phyloP scores from a whole-genome alignment of 139 green algal genomes.

The Diplosphaera chodatii region DNA sequence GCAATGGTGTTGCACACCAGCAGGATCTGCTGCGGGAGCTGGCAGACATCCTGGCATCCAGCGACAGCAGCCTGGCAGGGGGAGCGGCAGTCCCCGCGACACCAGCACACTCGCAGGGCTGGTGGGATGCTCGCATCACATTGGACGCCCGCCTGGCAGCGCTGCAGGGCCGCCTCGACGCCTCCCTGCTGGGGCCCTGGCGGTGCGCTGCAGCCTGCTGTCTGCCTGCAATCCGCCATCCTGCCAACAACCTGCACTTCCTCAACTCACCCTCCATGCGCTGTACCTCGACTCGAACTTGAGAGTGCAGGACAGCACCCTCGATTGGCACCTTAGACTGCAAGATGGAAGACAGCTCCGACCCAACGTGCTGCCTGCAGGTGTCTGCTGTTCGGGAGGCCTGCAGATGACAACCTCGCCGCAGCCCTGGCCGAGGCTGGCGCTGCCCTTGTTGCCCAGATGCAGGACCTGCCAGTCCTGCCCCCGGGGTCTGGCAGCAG shows the following conservation, averaged over 20 bases:
- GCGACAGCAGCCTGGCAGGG: slow-evolving; percentile 17
- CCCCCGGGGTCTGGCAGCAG: neutral
- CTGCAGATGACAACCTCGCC: neutral
- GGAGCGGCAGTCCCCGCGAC: neutral
- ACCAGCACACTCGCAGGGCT: slow-evolving; percentile 11
- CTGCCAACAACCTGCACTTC: too few relatives aligned
- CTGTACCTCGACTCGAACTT: too few relatives aligned
- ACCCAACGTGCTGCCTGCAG: too few relatives aligned
- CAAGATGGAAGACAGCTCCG: too few relatives aligned
- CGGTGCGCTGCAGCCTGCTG: slow-evolving; percentile 21
- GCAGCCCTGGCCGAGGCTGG: neutral
- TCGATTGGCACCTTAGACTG: too few relatives aligned
- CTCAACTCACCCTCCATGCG: too few relatives aligned
- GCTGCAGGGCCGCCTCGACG: slow-evolving; percentile 48
- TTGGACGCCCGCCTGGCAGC: slow-evolving; percentile 46
- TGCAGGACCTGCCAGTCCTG: neutral
- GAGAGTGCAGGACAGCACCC: too few relatives aligned
- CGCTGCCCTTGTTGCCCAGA: neutral
- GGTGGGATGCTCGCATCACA: slow-evolving; percentile 46
- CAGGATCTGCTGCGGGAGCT: neutral
- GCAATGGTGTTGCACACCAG: neutral
- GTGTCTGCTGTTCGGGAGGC: neutral
- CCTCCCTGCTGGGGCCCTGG: slow-evolving; percentile 61
- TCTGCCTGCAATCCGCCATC: neutral
- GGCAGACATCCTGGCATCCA: neutral